Percentiles rank a stretch among this genome's conserved stretches.
These are phyloP conservation scores for Fusarium cicatricum DNA, from an alignment of 2,329 filamentous ascomycete species.

Conservation along the genomic window DNA sequence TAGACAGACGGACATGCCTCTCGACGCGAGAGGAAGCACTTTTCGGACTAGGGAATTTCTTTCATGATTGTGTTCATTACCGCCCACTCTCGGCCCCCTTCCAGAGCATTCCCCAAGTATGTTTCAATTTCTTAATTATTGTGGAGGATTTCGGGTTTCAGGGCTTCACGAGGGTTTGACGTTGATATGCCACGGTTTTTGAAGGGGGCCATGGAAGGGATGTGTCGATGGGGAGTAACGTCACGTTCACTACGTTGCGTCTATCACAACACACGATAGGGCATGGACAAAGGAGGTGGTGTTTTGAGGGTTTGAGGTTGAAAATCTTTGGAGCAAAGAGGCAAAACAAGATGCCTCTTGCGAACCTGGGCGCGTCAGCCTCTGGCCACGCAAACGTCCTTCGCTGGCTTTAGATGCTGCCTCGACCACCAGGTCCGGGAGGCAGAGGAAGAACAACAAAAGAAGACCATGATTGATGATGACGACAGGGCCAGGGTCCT, in stretches of 20 bases:
- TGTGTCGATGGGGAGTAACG: slow-evolving; percentile 29
- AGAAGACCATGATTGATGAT: slow-evolving; percentile 34
- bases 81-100: slow-evolving; percentile 36
- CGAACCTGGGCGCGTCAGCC: slow-evolving; percentile 25
- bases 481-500: slow-evolving; percentile 9
- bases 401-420: slow-evolving; percentile 37
- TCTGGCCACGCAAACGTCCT: slow-evolving; percentile 29
- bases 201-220: slow-evolving; percentile 19
- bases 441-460: slow-evolving; percentile 23
- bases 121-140: slow-evolving; percentile 44
- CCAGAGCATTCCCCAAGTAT: slow-evolving; percentile 39
- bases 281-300: slow-evolving; percentile 19
- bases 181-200: slow-evolving; percentile 31
- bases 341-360: slow-evolving; percentile 31
- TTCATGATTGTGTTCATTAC: slow-evolving; percentile 45
- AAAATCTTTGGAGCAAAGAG: slow-evolving; percentile 29
- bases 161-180: slow-evolving; percentile 24
- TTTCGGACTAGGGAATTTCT: slow-evolving; percentile 43
- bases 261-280: slow-evolving; percentile 26
- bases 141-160: slow-evolving; percentile 38
- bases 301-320: slow-evolving; percentile 27
- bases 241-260: slow-evolving; percentile 11
- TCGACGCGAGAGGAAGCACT: slow-evolving; percentile 44
- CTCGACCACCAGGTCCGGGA: slow-evolving; percentile 13
- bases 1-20: slow-evolving; percentile 53